These are phyloP conservation scores for Trypanosoma platydactyli DNA, from an alignment of 208 protist genomes.

Conservation along the genomic window DNA sequence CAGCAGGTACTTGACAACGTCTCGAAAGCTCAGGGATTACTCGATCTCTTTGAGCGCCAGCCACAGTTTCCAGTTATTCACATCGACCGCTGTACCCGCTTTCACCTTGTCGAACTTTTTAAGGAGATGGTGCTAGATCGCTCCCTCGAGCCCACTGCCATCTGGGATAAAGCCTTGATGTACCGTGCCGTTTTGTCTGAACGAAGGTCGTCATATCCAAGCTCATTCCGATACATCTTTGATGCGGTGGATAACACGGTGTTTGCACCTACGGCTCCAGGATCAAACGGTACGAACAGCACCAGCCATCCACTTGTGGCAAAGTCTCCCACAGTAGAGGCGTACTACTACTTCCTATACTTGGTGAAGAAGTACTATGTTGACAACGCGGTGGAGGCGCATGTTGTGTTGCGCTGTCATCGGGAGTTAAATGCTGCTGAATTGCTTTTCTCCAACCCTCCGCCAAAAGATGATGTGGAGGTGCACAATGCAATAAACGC, in stretches of 20 bases:
- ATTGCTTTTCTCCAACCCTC: conserved; percentile 76
- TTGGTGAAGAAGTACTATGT: conserved; percentile 80
- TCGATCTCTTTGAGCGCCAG: conserved; percentile 85
- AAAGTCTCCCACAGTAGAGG: conserved; percentile 49
- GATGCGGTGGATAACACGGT: conserved; percentile 42
- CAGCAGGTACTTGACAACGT: conserved; percentile 60
- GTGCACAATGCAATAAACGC: conserved; percentile 34
- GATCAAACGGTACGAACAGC: background rate
- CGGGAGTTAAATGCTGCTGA: conserved; percentile 52
- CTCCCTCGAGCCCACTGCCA: conserved; percentile 45
- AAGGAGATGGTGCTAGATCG: conserved; percentile 79
- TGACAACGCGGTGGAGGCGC: conserved; percentile 82
- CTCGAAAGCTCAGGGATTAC: conserved; percentile 54
- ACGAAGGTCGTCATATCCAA: conserved; percentile 66
- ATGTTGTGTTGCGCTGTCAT: conserved; percentile 86
- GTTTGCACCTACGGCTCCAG: conserved; percentile 28
- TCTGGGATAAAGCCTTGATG: conserved; percentile 87
- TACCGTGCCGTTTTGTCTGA: conserved; percentile 79
- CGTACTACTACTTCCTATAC: conserved; percentile 75
- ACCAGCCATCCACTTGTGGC: conserved; percentile 7
- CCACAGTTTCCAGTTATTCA: conserved; percentile 83
- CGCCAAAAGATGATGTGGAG: conserved; percentile 77
- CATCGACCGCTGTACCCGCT: conserved; percentile 62
- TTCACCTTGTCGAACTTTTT: conserved; percentile 81
- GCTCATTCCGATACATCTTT: conserved; percentile 71